Conservation (phyloP, 1,284 basidiomycete genomes). For the Austroboletus niveus region DNA sequence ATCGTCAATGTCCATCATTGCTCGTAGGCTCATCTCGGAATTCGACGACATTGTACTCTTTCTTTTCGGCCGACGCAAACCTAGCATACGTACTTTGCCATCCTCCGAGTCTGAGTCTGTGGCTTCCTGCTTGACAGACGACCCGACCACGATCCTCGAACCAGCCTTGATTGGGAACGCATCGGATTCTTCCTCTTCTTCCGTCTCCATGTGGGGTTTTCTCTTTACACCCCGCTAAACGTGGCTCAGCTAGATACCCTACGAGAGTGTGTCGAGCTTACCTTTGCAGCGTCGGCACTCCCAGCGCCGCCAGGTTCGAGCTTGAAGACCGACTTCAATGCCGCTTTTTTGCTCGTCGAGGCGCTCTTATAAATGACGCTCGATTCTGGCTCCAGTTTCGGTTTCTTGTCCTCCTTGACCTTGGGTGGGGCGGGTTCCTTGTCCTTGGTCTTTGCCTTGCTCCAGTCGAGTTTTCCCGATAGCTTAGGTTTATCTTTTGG, state of each 20-base stretch:
- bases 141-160: constrained; percentile 18
- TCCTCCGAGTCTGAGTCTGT: constrained; percentile 63
- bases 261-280: not conserved
- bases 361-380: not conserved
- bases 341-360: not conserved
- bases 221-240: constrained; percentile 58
- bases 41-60: constrained; percentile 24
- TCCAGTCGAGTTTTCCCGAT: constrained; percentile 61
- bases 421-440: constrained; percentile 22
- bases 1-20: constrained; percentile 78
- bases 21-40: constrained; percentile 45
- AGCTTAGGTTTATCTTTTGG: constrained; percentile 41
- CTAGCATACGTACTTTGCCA: constrained; percentile 30
- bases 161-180: constrained; percentile 8
- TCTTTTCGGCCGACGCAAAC: constrained; percentile 19
- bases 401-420: constrained; percentile 24
- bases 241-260: constrained; percentile 9
- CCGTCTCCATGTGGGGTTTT: constrained; percentile 44
- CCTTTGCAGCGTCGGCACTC: constrained; percentile 8
- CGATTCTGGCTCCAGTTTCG: constrained; percentile 17
- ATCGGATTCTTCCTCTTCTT: constrained; percentile 46
- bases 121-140: constrained; percentile 42
- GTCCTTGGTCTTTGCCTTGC: constrained; percentile 50
- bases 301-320: not conserved
- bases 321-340: not conserved